phyloP scores from a whole-genome alignment of 2,329 filamentous ascomycete genomes.

The Myriosclerotinia duriaeana region DNA sequence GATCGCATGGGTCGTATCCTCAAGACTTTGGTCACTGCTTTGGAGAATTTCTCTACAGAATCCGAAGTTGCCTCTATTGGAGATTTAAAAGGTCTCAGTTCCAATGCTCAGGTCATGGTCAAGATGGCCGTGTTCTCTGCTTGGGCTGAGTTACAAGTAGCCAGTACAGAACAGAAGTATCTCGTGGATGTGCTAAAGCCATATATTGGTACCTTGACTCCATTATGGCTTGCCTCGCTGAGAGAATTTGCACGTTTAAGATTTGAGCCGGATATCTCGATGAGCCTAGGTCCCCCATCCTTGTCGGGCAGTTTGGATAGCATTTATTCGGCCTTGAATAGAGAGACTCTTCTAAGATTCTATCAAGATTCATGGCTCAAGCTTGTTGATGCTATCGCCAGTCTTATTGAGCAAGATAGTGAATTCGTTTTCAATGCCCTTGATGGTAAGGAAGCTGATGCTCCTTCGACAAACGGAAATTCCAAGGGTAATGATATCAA shows the following conservation, averaged over 20 bases:
- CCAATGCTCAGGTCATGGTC: conserved; percentile 97
- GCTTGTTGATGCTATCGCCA: conserved; percentile 94
- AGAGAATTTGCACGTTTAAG: conserved; percentile 89
- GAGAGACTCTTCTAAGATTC: conserved; percentile 89
- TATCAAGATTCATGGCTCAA: conserved; percentile 98
- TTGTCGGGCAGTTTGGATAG: conserved; percentile 85
- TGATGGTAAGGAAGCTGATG: conserved; percentile 71
- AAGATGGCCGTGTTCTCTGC: conserved; percentile 96
- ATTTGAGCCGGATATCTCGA: conserved; percentile 97
- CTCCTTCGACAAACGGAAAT: conserved; percentile 44
- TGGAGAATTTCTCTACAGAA: conserved; percentile 88
- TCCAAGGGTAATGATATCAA: conserved; percentile 80
- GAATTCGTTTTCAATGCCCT: conserved; percentile 96
- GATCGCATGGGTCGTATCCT: conserved; percentile 98
- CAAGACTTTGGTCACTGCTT: conserved; percentile 83
- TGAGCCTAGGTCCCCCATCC: conserved; percentile 77
- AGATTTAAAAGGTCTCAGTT: conserved; percentile 86
- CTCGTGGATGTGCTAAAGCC: conserved; percentile 84
- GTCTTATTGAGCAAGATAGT: conserved; percentile 94
- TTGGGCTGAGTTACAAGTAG: conserved; percentile 95
- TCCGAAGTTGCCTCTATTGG: conserved; percentile 83
- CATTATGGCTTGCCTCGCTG: conserved; percentile 89
- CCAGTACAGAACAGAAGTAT: conserved; percentile 88
- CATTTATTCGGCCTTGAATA: conserved; percentile 90
- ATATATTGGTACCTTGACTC: conserved; percentile 85